phyloP scores from a whole-genome alignment of 1,284 basidiomycete genomes.

The Meripilus lineatus region DNA sequence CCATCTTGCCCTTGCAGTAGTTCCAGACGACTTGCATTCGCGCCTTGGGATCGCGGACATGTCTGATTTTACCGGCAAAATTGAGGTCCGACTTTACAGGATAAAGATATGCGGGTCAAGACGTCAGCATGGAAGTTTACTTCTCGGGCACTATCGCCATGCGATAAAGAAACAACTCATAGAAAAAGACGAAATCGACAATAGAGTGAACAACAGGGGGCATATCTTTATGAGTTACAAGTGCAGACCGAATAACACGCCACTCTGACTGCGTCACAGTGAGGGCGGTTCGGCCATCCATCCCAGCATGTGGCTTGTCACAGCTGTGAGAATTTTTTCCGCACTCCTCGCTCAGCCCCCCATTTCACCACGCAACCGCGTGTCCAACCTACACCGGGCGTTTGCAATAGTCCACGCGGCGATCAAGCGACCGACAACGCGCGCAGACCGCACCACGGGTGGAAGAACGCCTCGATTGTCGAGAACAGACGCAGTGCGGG shows the following conservation, averaged over 20 bases:
- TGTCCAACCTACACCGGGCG: constrained; percentile 73
- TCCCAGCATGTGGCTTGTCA: constrained; percentile 27
- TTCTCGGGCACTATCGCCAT: constrained; percentile 17
- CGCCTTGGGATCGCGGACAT: constrained; percentile 83
- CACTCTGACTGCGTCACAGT: constrained; percentile 62
- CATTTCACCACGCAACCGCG: constrained; percentile 85
- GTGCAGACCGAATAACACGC: constrained; percentile 51
- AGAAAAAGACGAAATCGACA: constrained; percentile 30
- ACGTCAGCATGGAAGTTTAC: constrained; percentile 57
- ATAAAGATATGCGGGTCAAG: constrained; percentile 24
- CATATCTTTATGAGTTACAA: constrained; percentile 50
- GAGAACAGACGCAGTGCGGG: constrained; percentile 72
- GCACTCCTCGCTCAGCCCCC: constrained; percentile 92
- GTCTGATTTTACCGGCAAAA: constrained; percentile 80
- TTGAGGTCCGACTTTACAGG: constrained; percentile 71
- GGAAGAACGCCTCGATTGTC: constrained; percentile 76
- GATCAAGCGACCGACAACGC: constrained; percentile 88
- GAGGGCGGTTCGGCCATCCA: constrained; percentile 32
- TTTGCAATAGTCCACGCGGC: constrained; percentile 68
- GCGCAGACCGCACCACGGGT: constrained; percentile 61
- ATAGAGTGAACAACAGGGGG: constrained; percentile 43
- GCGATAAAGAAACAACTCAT: constrained; percentile 21
- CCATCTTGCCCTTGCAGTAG: constrained; percentile 81
- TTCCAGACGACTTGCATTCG: constrained; percentile 86
- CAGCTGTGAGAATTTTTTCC: constrained; percentile 43